Conservation (phyloP, 345 rosid species). For the Litchi chinensis region DNA sequence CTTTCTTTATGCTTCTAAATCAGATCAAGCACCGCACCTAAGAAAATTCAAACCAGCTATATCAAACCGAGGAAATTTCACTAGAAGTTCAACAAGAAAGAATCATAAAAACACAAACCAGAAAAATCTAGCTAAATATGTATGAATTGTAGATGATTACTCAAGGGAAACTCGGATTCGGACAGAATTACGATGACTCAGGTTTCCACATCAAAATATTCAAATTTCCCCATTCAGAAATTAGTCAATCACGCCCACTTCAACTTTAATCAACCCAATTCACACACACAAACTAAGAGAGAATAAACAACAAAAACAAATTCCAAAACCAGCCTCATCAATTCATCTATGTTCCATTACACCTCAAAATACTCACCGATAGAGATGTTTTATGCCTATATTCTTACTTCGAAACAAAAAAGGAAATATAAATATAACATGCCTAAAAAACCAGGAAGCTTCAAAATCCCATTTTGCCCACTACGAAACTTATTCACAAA, state of each 20-base stretch:
- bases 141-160: neutral
- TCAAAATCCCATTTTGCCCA: neutral
- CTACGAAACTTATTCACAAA: neutral
- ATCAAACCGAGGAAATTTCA: slow-evolving; percentile 3
- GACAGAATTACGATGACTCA: neutral
- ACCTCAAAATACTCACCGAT: neutral
- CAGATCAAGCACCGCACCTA: neutral
- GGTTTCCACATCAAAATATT: neutral
- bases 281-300: neutral
- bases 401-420: neutral
- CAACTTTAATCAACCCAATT: neutral
- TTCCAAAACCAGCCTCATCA: neutral
- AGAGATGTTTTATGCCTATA: neutral
- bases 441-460: neutral
- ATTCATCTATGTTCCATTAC: neutral
- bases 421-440: neutral
- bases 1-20: neutral
- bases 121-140: neutral
- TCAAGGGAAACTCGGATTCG: neutral
- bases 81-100: neutral
- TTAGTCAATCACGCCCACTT: neutral
- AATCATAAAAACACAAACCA: neutral
- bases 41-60: slow-evolving; percentile 7
- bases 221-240: neutral
- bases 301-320: neutral